These are phyloP conservation scores for Agastache rugosa DNA, from an alignment of 257 asterid genomes.

Conservation along the genomic window DNA sequence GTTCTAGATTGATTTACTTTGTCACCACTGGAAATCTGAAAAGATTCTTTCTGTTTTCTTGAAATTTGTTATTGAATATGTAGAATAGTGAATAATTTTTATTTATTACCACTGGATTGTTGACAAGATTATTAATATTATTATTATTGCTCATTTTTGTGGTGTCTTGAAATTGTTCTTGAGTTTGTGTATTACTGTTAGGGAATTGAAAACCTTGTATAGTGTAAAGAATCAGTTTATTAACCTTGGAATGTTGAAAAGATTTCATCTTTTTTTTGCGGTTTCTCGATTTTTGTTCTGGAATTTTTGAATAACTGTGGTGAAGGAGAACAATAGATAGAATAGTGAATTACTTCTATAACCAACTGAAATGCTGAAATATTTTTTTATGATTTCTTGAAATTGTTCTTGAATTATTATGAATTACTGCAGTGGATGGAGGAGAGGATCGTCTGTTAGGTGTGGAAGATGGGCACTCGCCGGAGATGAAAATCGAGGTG, in stretches of 20 bases:
- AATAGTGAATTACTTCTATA: background rate
- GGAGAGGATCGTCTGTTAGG: constrained; percentile 50
- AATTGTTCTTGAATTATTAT: constrained; percentile 1
- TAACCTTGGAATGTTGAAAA: background rate
- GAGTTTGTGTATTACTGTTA: background rate
- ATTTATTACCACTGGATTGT: background rate
- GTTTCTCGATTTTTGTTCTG: background rate
- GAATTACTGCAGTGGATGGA: constrained; percentile 39
- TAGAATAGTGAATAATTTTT: background rate
- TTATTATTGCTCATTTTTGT: background rate
- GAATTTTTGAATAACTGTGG: background rate
- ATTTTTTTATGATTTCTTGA: background rate
- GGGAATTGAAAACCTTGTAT: background rate
- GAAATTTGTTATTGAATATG: background rate
- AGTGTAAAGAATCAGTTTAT: background rate
- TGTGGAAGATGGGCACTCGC: constrained; percentile 26
- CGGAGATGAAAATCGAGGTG: constrained; percentile 57
- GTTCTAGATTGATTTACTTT: too few species aligned
- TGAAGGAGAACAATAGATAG: background rate
- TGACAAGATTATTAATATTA: too few species aligned
- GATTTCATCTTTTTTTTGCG: background rate
- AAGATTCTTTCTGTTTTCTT: background rate
- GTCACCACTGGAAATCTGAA: background rate
- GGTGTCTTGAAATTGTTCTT: background rate
- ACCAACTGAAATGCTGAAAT: background rate